Conservation (phyloP, 305 asterid genomes). For the Stenogyne calaminthoides region DNA sequence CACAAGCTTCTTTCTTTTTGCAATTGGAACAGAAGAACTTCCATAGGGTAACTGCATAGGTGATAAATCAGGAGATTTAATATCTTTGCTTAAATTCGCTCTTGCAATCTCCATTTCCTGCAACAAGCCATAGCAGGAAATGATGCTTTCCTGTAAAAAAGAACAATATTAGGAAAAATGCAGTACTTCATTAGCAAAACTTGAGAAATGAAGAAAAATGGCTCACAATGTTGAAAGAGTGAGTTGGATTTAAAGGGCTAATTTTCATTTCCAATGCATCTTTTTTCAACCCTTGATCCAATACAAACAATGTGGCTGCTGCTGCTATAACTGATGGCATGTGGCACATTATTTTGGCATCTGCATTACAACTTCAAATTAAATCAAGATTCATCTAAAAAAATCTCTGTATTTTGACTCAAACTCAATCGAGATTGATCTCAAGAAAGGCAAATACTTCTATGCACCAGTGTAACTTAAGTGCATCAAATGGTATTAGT, state of each 20-base stretch:
- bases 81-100: conserved; percentile 24
- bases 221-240: conserved; percentile 48
- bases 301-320: conserved; percentile 63
- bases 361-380: conserved; percentile 37
- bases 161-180: background rate
- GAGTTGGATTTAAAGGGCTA: conserved; percentile 31
- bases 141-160: conserved; percentile 51
- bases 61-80: conserved; percentile 39
- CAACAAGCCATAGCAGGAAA: conserved; percentile 50
- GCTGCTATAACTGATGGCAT: conserved; percentile 67
- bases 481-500: no score
- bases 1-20: conserved; percentile 53
- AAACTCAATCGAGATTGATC: background rate
- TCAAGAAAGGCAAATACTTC: no score
- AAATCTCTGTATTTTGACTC: background rate
- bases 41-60: conserved; percentile 33
- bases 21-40: conserved; percentile 29
- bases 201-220: background rate
- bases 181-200: background rate
- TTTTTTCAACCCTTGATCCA: conserved; percentile 46
- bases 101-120: conserved; percentile 35
- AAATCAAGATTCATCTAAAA: background rate
- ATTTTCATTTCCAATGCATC: conserved; percentile 45
- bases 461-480: no score
- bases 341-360: conserved; percentile 43